Percentiles rank a stretch among this genome's conserved stretches.
phyloP scores from a whole-genome alignment of 345 rosid species.

The Citrus medica region DNA sequence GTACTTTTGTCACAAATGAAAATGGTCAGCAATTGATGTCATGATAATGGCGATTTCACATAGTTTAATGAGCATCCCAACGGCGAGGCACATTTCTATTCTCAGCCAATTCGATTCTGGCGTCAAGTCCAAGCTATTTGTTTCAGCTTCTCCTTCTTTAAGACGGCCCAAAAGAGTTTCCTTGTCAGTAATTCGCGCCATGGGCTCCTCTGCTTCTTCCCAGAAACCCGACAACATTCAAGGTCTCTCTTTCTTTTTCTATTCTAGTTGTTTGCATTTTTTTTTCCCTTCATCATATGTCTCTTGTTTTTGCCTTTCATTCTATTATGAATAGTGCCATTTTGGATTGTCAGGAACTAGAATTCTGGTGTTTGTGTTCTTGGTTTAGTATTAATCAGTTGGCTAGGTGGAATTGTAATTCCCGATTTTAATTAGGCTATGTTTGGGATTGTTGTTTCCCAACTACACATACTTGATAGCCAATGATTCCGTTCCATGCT shows the following conservation, averaged over 20 bases:
- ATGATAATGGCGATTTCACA: slow-evolving; percentile 20
- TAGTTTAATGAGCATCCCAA: slow-evolving; percentile 1
- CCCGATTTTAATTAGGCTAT: neutral
- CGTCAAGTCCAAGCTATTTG: slow-evolving; percentile 16
- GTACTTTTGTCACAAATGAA: neutral
- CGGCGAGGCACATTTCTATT: slow-evolving; percentile 11
- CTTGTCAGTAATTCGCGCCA: slow-evolving; percentile 43
- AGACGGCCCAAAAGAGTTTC: slow-evolving; percentile 17
- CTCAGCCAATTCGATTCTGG: slow-evolving; percentile 7
- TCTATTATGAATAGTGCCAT: neutral
- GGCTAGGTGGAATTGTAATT: neutral
- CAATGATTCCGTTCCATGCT: neutral
- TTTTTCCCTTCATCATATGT: neutral
- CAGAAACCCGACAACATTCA: slow-evolving; percentile 56
- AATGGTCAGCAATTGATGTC: neutral
- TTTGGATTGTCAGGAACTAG: neutral
- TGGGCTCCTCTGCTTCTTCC: slow-evolving; percentile 88
- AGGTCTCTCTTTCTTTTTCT: slow-evolving; percentile 24
- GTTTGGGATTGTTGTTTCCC: neutral
- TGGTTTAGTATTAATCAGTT: neutral
- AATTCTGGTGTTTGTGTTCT: neutral
- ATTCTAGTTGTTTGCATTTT: neutral
- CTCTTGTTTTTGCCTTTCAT: too few relatives aligned
- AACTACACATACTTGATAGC: neutral
- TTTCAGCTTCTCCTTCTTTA: neutral